Evolutionary conservation across 2,329 filamentous ascomycete species (phyloP).

Genomic region (Cylindrodendrum hubeiense): DNA sequence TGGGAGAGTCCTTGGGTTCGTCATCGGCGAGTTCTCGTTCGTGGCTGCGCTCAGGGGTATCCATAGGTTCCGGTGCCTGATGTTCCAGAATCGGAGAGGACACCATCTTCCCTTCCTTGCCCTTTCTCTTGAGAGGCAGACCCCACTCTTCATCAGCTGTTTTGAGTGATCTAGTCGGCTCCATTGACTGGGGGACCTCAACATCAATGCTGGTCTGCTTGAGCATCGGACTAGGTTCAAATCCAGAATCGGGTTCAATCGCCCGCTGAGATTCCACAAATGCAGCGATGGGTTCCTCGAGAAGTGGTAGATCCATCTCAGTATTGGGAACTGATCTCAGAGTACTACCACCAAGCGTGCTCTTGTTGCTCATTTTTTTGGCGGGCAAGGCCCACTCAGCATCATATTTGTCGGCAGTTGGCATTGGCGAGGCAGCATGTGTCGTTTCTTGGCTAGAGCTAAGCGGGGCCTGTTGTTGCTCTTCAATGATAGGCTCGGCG

Average conservation of each 20-base stretch:
- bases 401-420: conserved; percentile 12
- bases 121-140: conserved; percentile 48
- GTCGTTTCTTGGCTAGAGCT: background rate
- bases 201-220: background rate
- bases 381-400: conserved; percentile 28
- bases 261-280: background rate
- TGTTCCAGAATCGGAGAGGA: background rate
- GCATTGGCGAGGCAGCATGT: conserved; percentile 9
- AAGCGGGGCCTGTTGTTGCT: conserved; percentile 7
- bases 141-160: conserved; percentile 33
- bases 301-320: background rate
- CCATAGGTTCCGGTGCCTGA: background rate
- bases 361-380: conserved; percentile 51
- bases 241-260: background rate
- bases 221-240: background rate
- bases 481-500: conserved; percentile 1
- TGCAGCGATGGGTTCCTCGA: background rate
- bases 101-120: conserved; percentile 35
- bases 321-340: background rate
- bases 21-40: background rate
- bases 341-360: conserved; percentile 24
- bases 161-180: background rate
- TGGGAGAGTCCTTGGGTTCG: conserved; percentile 13
- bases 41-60: background rate
- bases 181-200: background rate